Evolutionary conservation across 78 protist species (phyloP), one percentile per base, ranked within the genome.

Genomic region (Planoprotostelium fungivorum): DNA sequence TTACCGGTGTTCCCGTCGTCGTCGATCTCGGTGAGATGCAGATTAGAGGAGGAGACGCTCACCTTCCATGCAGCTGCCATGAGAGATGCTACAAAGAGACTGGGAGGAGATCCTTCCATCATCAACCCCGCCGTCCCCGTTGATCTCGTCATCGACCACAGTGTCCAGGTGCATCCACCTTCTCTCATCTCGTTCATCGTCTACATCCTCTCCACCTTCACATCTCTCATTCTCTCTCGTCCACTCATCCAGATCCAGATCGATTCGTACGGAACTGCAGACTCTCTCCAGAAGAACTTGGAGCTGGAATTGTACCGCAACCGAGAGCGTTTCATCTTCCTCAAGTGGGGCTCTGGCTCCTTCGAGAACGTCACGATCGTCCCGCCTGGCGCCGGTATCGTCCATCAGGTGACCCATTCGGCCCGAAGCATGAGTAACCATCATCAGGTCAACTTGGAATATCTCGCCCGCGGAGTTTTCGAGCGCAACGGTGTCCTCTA

Each of bases 321-420:
- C 91, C 28, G 28, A 34, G 98, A 97, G 94, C 90, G 98, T 84
- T 96, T 96, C 89, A 29, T 29, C 35, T 97, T 97, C 89, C 91
- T 97, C 37, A 97, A 97, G 94, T 97, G 97, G 97, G 96, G 97
- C 29, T 84, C 93, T 9, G 86, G 83, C 35, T 95, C 96, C 35
- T 95, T 97, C 88, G 83, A 94, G 37, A 51, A 88, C 87, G 37
- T 97, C 28, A 36, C 84, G 63, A 94, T 97, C 35, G 96, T 96
- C 34, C 98, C 98, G n/a, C 98, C 98, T 34, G 97, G 97, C 51
- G 36, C 91, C 85, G 98, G 98, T 63, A 96, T 96, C 84, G 97
- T 96, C n/a, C 98, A 96, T 63, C 98, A 97, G 93, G 89, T 90
- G 31, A 85, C 16, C 37, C 51, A 63, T 35, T 25, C 16, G 89